A percentile compares a stretch with the other conserved stretches of the same genome.
phyloP scores from a whole-genome alignment of 108 stramenopile species.

The Cyclostephanos invisitatus region DNA sequence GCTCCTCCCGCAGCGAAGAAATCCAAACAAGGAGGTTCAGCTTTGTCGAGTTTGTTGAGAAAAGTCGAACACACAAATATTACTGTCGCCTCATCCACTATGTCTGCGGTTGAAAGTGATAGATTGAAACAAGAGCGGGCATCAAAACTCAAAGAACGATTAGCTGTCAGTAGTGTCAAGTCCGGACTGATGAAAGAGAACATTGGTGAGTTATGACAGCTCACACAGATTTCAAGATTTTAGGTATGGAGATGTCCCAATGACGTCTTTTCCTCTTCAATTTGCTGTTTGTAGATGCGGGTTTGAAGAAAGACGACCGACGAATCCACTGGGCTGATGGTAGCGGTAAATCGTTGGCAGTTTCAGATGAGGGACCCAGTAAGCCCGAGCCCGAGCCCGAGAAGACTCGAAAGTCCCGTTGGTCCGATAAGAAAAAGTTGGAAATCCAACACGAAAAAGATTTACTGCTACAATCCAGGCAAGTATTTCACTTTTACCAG shows the following conservation, averaged over 20 bases:
- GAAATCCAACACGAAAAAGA: conserved; percentile 80
- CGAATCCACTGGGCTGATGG: conserved; percentile 83
- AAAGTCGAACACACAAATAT: conserved; percentile 50
- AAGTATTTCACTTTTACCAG: conserved; percentile 26
- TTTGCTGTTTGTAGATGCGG: conserved; percentile 7
- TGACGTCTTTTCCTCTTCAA: not conserved
- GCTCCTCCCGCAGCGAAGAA: conserved; percentile 42
- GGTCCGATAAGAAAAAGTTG: conserved; percentile 68
- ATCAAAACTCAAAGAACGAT: conserved; percentile 20
- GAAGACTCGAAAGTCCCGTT: conserved; percentile 45
- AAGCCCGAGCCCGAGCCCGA: conserved; percentile 20
- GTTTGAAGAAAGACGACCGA: conserved; percentile 41
- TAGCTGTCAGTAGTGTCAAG: conserved; percentile 16
- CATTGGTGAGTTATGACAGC: conserved; percentile 3
- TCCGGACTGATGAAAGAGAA: conserved; percentile 17
- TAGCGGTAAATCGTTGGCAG: conserved; percentile 62
- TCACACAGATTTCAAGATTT: not conserved
- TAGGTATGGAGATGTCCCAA: conserved; percentile 6
- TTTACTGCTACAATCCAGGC: conserved; percentile 73
- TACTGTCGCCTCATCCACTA: conserved; percentile 10
- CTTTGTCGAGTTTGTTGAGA: conserved; percentile 66
- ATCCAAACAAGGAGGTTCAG: conserved; percentile 48
- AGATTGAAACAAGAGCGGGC: conserved; percentile 15
- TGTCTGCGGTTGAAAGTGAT: conserved; percentile 20
- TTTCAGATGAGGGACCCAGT: conserved; percentile 30